Conservation (phyloP, 768 basidiomycete genomes). For the Scleroderma citrinum region DNA sequence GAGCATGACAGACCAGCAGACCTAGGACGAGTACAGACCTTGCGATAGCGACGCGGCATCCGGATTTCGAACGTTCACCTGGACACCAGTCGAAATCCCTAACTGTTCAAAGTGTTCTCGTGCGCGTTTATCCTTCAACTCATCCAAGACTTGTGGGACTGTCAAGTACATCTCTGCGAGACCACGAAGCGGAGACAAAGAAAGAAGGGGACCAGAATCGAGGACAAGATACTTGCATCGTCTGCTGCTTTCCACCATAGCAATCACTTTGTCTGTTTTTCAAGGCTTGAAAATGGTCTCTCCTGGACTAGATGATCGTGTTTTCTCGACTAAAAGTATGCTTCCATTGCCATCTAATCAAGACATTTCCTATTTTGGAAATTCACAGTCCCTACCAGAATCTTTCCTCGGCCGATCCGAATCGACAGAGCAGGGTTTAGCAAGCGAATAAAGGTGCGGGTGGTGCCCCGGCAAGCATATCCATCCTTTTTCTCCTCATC, state of each 20-base stretch:
- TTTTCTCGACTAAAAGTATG: no score
- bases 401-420: not conserved
- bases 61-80: slow-evolving; percentile 64
- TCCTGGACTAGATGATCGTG: no score
- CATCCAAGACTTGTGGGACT: slow-evolving; percentile 83
- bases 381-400: not conserved
- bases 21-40: slow-evolving; percentile 34
- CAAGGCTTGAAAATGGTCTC: no score
- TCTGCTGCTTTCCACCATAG: slow-evolving; percentile 28
- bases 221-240: slow-evolving; percentile 79
- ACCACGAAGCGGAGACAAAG: slow-evolving; percentile 83
- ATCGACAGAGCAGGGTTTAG: not conserved
- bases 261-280: not conserved
- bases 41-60: slow-evolving; percentile 62
- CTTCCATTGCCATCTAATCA: no score
- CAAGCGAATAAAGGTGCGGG: not conserved
- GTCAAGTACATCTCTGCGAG: slow-evolving; percentile 82
- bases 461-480: not conserved
- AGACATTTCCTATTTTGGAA: not conserved
- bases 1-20: slow-evolving; percentile 9
- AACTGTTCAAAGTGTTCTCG: slow-evolving; percentile 82
- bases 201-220: slow-evolving; percentile 90
- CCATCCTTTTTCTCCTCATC: not conserved
- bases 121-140: slow-evolving; percentile 84
- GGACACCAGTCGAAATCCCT: slow-evolving; percentile 69